Conservation (phyloP, 176 grass and related monocot species). For the Secale cereale region DNA sequence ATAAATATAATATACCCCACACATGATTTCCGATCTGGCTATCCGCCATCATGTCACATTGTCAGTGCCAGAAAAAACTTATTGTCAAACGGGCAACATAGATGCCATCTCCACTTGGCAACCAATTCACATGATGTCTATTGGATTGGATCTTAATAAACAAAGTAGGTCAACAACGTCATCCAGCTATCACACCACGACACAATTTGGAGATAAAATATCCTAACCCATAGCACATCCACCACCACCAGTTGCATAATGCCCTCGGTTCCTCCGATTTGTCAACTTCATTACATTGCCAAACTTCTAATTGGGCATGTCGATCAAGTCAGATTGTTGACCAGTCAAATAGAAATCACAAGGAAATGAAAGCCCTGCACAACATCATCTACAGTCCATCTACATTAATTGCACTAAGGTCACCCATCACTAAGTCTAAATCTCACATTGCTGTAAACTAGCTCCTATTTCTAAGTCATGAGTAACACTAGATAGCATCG, state of each 20-base stretch:
- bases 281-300: background rate
- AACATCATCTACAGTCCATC: background rate
- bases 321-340: background rate
- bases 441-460: background rate
- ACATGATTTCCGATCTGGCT: background rate
- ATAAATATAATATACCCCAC: background rate
- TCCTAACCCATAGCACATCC: background rate
- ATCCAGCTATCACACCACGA: background rate
- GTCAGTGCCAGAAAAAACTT: background rate
- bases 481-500: background rate
- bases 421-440: background rate
- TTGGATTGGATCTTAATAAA: background rate
- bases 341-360: constrained; percentile 10
- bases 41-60: background rate
- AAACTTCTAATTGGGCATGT: background rate
- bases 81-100: background rate
- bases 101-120: background rate
- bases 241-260: background rate
- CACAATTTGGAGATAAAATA: background rate
- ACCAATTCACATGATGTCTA: constrained; percentile 2
- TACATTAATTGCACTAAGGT: background rate
- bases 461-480: background rate
- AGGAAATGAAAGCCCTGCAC: background rate
- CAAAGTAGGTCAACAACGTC: background rate
- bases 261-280: background rate